A percentile compares a stretch with the other conserved stretches of the same genome.
Conservation (phyloP, 2,329 filamentous ascomycete species). For the Botrytis elliptica region DNA sequence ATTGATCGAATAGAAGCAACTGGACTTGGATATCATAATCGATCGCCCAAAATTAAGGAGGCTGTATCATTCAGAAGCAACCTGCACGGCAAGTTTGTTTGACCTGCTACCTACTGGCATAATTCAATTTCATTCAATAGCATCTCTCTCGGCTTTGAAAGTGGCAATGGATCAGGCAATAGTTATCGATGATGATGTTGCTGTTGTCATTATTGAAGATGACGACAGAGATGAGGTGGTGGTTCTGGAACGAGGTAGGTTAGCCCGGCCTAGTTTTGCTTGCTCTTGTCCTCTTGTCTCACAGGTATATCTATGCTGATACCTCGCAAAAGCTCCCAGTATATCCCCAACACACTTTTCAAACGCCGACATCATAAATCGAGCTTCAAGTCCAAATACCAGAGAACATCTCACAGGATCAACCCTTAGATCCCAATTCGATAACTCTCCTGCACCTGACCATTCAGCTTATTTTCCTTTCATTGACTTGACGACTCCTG, state of each 20-base stretch:
- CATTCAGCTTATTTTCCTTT: neutral
- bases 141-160: neutral
- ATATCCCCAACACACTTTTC: neutral
- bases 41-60: neutral
- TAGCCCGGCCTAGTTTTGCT: neutral
- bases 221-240: slow-evolving; percentile 1
- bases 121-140: neutral
- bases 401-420: no score
- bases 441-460: neutral
- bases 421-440: neutral
- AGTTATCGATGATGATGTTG: slow-evolving; percentile 4
- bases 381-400: neutral
- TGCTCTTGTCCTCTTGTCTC: neutral
- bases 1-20: slow-evolving; percentile 1
- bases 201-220: neutral
- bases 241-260: slow-evolving; percentile 14
- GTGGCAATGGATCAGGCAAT: neutral
- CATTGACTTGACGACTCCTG: neutral
- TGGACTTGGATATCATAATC: neutral
- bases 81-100: neutral
- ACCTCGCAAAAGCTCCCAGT: neutral
- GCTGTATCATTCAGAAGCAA: neutral
- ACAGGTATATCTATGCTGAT: neutral
- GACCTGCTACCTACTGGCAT: neutral
- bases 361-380: neutral